Conservation (phyloP, 345 rosid species). For the Geranium brycei region DNA sequence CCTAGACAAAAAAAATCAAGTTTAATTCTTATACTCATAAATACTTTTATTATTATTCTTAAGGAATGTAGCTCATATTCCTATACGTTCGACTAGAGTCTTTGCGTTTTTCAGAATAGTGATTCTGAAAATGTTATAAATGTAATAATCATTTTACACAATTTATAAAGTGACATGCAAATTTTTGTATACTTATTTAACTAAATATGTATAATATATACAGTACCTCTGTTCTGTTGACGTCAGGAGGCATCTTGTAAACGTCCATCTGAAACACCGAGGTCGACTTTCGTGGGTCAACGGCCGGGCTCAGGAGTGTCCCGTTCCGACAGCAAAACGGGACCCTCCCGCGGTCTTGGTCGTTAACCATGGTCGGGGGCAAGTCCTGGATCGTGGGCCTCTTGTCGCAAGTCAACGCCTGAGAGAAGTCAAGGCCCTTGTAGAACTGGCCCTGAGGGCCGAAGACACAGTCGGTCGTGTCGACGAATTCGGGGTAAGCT, state of each 20-base stretch:
- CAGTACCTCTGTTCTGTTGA: constrained; percentile 19
- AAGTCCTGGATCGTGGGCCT: constrained; percentile 31
- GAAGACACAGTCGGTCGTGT: constrained; percentile 28
- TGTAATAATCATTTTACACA: no score
- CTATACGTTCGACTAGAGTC: no score
- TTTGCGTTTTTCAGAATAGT: no score
- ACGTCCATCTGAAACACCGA: constrained; percentile 35
- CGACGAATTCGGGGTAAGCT: constrained; percentile 25
- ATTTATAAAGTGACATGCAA: no score
- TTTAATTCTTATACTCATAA: no score
- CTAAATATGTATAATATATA: no score
- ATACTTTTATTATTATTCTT: no score
- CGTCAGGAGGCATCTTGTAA: constrained; percentile 41
- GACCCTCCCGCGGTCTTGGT: constrained; percentile 26
- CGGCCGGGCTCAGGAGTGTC: constrained; percentile 23
- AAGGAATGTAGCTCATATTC: no score
- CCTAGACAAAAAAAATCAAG: no score
- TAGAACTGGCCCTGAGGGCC: constrained; percentile 30
- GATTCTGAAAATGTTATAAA: no score
- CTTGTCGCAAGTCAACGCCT: constrained; percentile 28
- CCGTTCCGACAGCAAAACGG: constrained; percentile 45
- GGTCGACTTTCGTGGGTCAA: constrained; percentile 24
- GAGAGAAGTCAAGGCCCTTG: constrained; percentile 23
- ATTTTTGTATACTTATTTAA: no score
- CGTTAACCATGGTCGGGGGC: constrained; percentile 26